A percentile compares a stretch with the other conserved stretches of the same genome.
Conservation (phyloP, 371 early-diverging fungal species). For the Mucor irregularis region DNA sequence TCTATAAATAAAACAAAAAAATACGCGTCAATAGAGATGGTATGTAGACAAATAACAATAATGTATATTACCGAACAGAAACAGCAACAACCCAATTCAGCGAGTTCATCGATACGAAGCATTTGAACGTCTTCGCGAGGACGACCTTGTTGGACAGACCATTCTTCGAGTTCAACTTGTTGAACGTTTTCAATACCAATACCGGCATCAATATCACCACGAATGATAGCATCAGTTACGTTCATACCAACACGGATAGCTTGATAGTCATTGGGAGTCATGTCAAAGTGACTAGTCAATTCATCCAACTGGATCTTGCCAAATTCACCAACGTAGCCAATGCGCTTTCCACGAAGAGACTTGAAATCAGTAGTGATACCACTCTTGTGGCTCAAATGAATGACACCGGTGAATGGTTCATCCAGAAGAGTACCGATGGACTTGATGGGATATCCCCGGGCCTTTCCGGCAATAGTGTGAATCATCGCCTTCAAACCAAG, state of each 20-base stretch:
- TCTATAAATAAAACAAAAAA: slow-evolving; percentile 21
- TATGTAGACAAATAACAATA: neutral
- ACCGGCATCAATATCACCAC: slow-evolving; percentile 68
- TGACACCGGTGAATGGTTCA: slow-evolving; percentile 69
- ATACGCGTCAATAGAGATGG: neutral
- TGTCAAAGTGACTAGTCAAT: slow-evolving; percentile 58
- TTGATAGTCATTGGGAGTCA: slow-evolving; percentile 61
- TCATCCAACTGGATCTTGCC: slow-evolving; percentile 70
- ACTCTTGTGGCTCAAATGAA: slow-evolving; percentile 53
- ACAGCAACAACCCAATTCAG: slow-evolving; percentile 68
- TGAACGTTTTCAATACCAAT: slow-evolving; percentile 73
- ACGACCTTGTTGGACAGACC: slow-evolving; percentile 57
- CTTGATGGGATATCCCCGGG: slow-evolving; percentile 66
- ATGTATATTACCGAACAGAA: slow-evolving; percentile 56
- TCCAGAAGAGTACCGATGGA: slow-evolving; percentile 68
- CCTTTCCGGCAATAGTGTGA: slow-evolving; percentile 70
- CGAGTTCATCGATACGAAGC: slow-evolving; percentile 70
- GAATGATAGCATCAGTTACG: slow-evolving; percentile 61
- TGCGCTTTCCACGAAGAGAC: slow-evolving; percentile 57
- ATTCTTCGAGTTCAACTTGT: slow-evolving; percentile 69
- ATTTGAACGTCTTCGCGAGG: slow-evolving; percentile 57
- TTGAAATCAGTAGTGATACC: slow-evolving; percentile 62
- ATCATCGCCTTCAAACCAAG: slow-evolving; percentile 74
- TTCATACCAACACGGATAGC: slow-evolving; percentile 74
- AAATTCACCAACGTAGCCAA: slow-evolving; percentile 70